Base-by-base conservation (phyloP, 2,329 filamentous ascomycete species). In the Venturia pyrina region DNA sequence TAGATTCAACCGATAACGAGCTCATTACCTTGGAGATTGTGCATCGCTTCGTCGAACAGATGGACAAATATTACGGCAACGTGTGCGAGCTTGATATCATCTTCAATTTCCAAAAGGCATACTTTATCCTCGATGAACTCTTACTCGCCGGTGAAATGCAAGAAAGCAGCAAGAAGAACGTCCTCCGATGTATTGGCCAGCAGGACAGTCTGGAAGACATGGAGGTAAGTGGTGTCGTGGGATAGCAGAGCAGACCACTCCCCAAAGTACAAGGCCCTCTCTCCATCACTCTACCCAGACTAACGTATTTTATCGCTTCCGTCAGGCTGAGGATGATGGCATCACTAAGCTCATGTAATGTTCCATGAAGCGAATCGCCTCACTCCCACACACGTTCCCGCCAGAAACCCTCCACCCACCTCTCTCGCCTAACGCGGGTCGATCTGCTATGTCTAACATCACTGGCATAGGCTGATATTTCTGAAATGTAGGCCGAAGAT, bases 21-120 rank as follows among this genome's bases (percentile, higher is more conserved):
- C 82, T 99, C 75, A 97, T 98, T 77, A 96, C 91, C 32, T 91
- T 99, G 75, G 95, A 99, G 78, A 92, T 99, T 75, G 96, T 99
- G 73, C 95, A 99, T 78, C 91, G 95, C 79, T 99, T 99, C 77
- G 95, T 99, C 75, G 95, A 99, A 79, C 95, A 99, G 80, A 99
- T 99, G 95, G 95, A 99, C 84, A 99, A 99, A 78, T 99, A 99
- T 82, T 99, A 98, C 78, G 95, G 95, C 78, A 99, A 99, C 78
- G 95, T 99, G 67, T 99, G 95, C 87, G 95, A 99, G 81, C 86
- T 99, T 70, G 93, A 98, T 78, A 97, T 98, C 79, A 99, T 99
- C 78, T 99, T 99, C 85, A 98, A 96, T 77, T 99, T 99, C 78
- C 96, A 96, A 72, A 99, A 99, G 79, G 95, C 95, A 67, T 99